These are phyloP conservation scores for Exophiala xenobiotica DNA, from an alignment of 2,329 filamentous ascomycete species.

Conservation along the genomic window DNA sequence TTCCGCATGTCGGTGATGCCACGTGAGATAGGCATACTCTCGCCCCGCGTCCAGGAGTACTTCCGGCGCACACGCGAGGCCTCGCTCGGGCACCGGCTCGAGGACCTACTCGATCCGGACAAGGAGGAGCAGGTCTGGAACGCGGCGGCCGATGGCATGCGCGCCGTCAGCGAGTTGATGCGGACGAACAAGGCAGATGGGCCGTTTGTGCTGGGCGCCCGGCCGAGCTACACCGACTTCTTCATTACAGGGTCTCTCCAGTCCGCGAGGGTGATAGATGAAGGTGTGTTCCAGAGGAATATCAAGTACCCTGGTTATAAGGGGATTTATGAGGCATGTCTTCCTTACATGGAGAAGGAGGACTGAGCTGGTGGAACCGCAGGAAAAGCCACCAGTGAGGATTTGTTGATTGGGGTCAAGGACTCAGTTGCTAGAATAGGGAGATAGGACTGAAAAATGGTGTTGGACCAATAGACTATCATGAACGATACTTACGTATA, in stretches of 20 bases:
- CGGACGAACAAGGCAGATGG: slow-evolving; percentile 37
- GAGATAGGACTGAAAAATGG: too few species aligned
- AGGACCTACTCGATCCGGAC: slow-evolving; percentile 35
- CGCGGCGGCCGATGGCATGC: slow-evolving; percentile 31
- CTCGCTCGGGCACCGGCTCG: slow-evolving; percentile 37
- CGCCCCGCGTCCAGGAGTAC: slow-evolving; percentile 39
- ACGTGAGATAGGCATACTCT: slow-evolving; percentile 41
- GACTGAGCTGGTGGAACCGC: slow-evolving; percentile 2
- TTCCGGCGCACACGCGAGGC: slow-evolving; percentile 43
- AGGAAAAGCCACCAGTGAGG: too few species aligned
- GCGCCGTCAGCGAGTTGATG: slow-evolving; percentile 37
- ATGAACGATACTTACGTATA: too few species aligned
- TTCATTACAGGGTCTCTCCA: slow-evolving; percentile 42
- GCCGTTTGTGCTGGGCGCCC: slow-evolving; percentile 42
- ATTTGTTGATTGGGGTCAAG: too few species aligned
- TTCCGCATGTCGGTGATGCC: slow-evolving; percentile 39
- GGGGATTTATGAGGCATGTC: slow-evolving; percentile 24
- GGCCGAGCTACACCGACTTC: slow-evolving; percentile 41
- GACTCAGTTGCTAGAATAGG: too few species aligned
- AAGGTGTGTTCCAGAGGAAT: slow-evolving; percentile 34
- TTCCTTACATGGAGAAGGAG: slow-evolving; percentile 20
- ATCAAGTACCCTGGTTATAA: slow-evolving; percentile 30
- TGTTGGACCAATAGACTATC: too few species aligned
- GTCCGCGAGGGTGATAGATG: slow-evolving; percentile 36
- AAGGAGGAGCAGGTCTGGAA: slow-evolving; percentile 36